phyloP scores from a whole-genome alignment of 2,329 filamentous ascomycete genomes.

The Diaporthe caulivora region DNA sequence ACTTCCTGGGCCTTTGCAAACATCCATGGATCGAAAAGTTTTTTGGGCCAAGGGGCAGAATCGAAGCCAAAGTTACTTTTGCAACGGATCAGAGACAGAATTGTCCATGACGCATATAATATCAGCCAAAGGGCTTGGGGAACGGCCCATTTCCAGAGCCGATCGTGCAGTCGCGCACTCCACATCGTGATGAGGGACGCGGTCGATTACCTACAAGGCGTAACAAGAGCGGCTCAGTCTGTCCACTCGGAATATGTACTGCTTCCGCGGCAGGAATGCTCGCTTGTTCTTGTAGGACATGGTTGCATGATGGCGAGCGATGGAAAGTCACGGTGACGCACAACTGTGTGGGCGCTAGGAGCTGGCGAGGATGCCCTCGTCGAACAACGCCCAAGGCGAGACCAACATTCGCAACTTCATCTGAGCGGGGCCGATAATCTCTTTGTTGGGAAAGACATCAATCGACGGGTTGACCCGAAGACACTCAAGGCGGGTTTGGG shows the following conservation, averaged over 20 bases:
- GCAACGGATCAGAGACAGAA: neutral
- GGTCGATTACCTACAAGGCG: slow-evolving; percentile 2
- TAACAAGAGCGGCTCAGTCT: neutral
- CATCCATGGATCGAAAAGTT: too few relatives aligned
- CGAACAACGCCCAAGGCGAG: neutral
- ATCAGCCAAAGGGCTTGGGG: neutral
- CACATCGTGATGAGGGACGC: slow-evolving; percentile 7
- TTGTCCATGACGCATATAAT: neutral
- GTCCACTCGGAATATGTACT: slow-evolving; percentile 16
- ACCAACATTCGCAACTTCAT: slow-evolving; percentile 3
- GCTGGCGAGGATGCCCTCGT: neutral
- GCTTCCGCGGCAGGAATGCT: slow-evolving; percentile 10
- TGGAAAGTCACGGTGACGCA: slow-evolving; percentile 7
- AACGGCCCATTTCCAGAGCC: slow-evolving; percentile 14
- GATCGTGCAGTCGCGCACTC: slow-evolving; percentile 2
- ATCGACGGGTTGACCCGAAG: slow-evolving; percentile 16
- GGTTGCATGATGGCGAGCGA: slow-evolving; percentile 8
- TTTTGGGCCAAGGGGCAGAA: neutral
- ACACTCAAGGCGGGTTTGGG: neutral
- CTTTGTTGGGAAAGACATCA: slow-evolving; percentile 30
- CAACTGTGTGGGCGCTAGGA: neutral
- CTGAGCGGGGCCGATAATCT: slow-evolving; percentile 2
- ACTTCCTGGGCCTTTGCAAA: neutral
- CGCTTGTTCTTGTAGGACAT: slow-evolving; percentile 13
- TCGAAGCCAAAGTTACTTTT: slow-evolving; percentile 16